Conservation (phyloP, 768 basidiomycete species). For the Coprinopsis marcescibilis region DNA sequence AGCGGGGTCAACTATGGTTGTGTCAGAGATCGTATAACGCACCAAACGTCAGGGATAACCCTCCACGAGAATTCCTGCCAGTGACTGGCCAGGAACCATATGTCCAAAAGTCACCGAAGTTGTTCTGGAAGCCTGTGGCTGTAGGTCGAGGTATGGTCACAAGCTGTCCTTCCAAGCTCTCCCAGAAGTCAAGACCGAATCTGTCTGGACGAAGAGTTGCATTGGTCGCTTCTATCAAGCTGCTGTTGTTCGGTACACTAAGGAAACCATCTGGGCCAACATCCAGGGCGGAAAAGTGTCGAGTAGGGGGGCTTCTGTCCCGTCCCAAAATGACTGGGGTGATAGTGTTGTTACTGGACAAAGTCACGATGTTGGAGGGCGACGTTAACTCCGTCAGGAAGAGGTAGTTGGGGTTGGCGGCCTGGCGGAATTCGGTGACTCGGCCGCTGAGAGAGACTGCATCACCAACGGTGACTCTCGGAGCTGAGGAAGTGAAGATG, state of each 20-base stretch:
- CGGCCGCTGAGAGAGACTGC: conserved; percentile 36
- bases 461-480: conserved; percentile 42
- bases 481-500: conserved; percentile 40
- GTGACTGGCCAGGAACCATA: conserved; percentile 51
- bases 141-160: conserved; percentile 46
- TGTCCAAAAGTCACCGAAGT: conserved; percentile 54
- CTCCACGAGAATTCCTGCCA: conserved; percentile 51
- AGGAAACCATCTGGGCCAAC: conserved; percentile 49
- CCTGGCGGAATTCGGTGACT: conserved; percentile 48
- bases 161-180: conserved; percentile 53
- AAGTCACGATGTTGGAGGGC: conserved; percentile 36
- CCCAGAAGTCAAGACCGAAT: conserved; percentile 61
- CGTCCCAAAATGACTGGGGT: conserved; percentile 45
- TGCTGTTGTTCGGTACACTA: conserved; percentile 49
- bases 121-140: conserved; percentile 44
- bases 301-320: conserved; percentile 48
- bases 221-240: conserved; percentile 39
- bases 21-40: too few relatives aligned
- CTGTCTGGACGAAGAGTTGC: conserved; percentile 41
- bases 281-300: conserved; percentile 44
- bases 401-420: conserved; percentile 37
- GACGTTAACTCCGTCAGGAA: conserved; percentile 43
- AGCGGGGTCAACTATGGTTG: conserved; percentile 2
- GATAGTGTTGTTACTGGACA: conserved; percentile 41
- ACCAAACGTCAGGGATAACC: conserved; percentile 46